Percentiles rank a stretch among this genome's conserved stretches.
Conservation (phyloP, 2,329 filamentous ascomycete genomes). For the Penicillium frequentans region DNA sequence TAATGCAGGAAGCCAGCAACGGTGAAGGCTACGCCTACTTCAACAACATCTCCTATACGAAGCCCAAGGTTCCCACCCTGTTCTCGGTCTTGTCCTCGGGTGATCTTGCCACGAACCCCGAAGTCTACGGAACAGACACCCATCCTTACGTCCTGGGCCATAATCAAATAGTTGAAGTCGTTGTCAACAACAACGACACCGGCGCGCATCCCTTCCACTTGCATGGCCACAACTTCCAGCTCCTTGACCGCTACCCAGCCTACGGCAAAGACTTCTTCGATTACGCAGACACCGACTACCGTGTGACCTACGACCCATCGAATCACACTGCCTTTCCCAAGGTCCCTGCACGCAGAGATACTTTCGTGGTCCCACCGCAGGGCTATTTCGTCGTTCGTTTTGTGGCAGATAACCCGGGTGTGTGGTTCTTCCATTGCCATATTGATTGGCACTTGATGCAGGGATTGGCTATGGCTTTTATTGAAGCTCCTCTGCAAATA, state of each 20-base stretch:
- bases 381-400: slow-evolving; percentile 66
- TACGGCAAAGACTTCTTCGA: slow-evolving; percentile 61
- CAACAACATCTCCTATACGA: slow-evolving; percentile 25
- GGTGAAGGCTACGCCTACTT: slow-evolving; percentile 55
- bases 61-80: slow-evolving; percentile 23
- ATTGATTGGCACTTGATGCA: slow-evolving; percentile 74
- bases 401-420: slow-evolving; percentile 47
- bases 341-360: slow-evolving; percentile 67
- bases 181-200: slow-evolving; percentile 44
- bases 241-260: slow-evolving; percentile 57
- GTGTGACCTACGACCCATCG: background rate
- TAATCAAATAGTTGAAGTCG: slow-evolving; percentile 44
- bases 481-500: slow-evolving; percentile 63
- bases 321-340: slow-evolving; percentile 42
- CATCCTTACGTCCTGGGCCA: slow-evolving; percentile 39
- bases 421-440: slow-evolving; percentile 78
- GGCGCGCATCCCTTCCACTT: slow-evolving; percentile 52
- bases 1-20: slow-evolving; percentile 69
- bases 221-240: slow-evolving; percentile 65
- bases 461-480: slow-evolving; percentile 64
- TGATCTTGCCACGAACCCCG: slow-evolving; percentile 52
- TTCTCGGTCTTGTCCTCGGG: slow-evolving; percentile 38
- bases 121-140: slow-evolving; percentile 66
- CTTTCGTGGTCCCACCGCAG: slow-evolving; percentile 63
- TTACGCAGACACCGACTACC: slow-evolving; percentile 14